phyloP scores from a whole-genome alignment of 192 early-diverging fungal genomes.

The Coemansia sp. region DNA sequence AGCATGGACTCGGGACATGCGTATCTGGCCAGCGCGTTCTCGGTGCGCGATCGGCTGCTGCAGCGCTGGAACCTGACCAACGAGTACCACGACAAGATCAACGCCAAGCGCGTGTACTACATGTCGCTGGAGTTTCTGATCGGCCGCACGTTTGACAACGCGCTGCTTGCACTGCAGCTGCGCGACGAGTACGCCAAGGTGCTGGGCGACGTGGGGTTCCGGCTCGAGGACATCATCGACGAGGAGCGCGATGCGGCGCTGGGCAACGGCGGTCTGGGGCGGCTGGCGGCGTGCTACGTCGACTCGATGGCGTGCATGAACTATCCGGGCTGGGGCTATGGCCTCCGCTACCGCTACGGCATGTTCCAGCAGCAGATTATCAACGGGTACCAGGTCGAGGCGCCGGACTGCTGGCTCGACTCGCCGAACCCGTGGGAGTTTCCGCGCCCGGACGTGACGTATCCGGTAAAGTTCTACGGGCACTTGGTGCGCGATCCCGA shows the following conservation, averaged over 20 bases:
- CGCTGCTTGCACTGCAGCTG: slow-evolving; percentile 79
- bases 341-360: slow-evolving; percentile 96
- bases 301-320: slow-evolving; percentile 91
- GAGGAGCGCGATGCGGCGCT: slow-evolving; percentile 95
- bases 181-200: slow-evolving; percentile 74
- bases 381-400: slow-evolving; percentile 93
- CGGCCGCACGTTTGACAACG: slow-evolving; percentile 96
- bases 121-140: slow-evolving; percentile 96
- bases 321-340: slow-evolving; percentile 96
- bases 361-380: slow-evolving; percentile 98
- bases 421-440: slow-evolving; percentile 98
- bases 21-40: slow-evolving; percentile 89
- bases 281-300: slow-evolving; percentile 97
- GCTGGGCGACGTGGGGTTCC: slow-evolving; percentile 76
- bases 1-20: slow-evolving; percentile 91
- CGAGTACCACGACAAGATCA: slow-evolving; percentile 64
- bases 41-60: slow-evolving; percentile 88
- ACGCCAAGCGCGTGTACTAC: slow-evolving; percentile 96
- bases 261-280: slow-evolving; percentile 96
- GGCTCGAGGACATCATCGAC: slow-evolving; percentile 86
- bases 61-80: slow-evolving; percentile 95
- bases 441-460: slow-evolving; percentile 84
- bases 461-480: slow-evolving; percentile 88
- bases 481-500: slow-evolving; percentile 74
- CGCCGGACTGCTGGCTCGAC: slow-evolving; percentile 95